Evolutionary conservation across 1,139 yeast genomes (phyloP).

Genomic region (Yamadazyma diospyri): DNA sequence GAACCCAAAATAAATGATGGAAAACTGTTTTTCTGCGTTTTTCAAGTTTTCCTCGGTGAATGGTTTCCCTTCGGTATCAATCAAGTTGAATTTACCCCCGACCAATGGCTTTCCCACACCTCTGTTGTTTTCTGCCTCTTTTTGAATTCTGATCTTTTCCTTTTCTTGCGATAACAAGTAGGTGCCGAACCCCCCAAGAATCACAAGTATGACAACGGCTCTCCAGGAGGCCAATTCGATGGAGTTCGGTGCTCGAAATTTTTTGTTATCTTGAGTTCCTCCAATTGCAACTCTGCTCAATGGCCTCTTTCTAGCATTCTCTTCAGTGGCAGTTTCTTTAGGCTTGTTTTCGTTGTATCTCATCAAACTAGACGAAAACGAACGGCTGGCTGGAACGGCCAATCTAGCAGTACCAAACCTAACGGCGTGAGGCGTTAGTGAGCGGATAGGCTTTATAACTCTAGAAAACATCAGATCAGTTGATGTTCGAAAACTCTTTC

Average conservation of each 20-base stretch:
- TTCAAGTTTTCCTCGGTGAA: constrained; percentile 76
- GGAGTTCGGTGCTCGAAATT: constrained; percentile 32
- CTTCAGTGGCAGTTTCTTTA: background rate
- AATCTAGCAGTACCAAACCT: too few species aligned
- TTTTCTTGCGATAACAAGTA: constrained; percentile 70
- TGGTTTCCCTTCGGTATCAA: constrained; percentile 63
- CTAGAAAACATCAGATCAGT: too few species aligned
- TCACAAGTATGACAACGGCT: constrained; percentile 63
- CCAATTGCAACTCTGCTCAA: constrained; percentile 50
- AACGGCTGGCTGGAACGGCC: background rate
- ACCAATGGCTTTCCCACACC: constrained; percentile 90
- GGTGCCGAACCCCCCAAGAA: constrained; percentile 68
- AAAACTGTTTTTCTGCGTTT: constrained; percentile 49
- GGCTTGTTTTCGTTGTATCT: constrained; percentile 1
- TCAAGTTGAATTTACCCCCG: constrained; percentile 81
- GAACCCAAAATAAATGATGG: constrained; percentile 87
- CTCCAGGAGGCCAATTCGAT: constrained; percentile 87
- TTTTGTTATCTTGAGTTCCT: constrained; percentile 25
- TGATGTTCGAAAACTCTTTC: too few species aligned
- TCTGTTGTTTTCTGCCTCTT: constrained; percentile 78
- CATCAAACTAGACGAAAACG: constrained; percentile 4
- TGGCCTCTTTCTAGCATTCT: constrained; percentile 27
- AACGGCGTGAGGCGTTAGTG: too few species aligned
- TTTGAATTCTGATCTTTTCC: constrained; percentile 66
- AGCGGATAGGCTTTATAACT: too few species aligned